phyloP scores from a whole-genome alignment of 768 basidiomycete species.

The Pisolithus orientalis region DNA sequence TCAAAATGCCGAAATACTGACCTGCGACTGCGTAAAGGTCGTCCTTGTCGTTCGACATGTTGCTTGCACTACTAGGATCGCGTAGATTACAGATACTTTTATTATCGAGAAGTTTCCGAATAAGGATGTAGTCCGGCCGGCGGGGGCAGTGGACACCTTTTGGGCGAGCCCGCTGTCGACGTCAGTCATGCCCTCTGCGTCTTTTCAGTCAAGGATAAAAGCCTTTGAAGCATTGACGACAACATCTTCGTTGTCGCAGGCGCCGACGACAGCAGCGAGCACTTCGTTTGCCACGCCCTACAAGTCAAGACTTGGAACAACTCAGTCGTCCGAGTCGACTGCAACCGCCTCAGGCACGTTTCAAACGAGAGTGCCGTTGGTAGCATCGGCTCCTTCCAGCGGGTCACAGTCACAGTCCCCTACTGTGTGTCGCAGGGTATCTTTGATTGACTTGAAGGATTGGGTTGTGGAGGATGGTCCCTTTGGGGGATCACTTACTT shows the following conservation, averaged over 20 bases:
- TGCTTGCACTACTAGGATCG: neutral
- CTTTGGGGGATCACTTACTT: constrained; percentile 13
- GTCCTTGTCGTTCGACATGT: constrained; percentile 10
- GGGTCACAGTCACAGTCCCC: constrained; percentile 41
- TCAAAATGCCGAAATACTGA: constrained; percentile 15
- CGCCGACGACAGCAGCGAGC: constrained; percentile 7
- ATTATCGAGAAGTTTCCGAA: neutral
- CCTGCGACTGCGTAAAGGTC: constrained; percentile 80
- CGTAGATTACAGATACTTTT: neutral
- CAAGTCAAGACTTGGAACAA: constrained; percentile 3
- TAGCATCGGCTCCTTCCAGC: constrained; percentile 18
- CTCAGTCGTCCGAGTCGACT: constrained; percentile 39
- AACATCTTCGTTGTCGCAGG: constrained; percentile 18
- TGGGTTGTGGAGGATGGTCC: constrained; percentile 66
- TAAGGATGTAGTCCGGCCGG: neutral
- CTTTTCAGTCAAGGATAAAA: constrained; percentile 52
- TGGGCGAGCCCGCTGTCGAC: neutral
- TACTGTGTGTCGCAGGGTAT: constrained; percentile 41
- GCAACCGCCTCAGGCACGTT: constrained; percentile 33
- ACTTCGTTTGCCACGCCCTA: constrained; percentile 5
- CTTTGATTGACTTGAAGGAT: constrained; percentile 66
- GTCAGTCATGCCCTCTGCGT: constrained; percentile 35
- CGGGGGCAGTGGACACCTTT: neutral
- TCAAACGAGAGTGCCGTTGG: constrained; percentile 36
- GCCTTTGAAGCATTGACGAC: constrained; percentile 55